Base-by-base conservation (phyloP, 352 stramenopile species). In the Globisporangium megalacanthum region DNA sequence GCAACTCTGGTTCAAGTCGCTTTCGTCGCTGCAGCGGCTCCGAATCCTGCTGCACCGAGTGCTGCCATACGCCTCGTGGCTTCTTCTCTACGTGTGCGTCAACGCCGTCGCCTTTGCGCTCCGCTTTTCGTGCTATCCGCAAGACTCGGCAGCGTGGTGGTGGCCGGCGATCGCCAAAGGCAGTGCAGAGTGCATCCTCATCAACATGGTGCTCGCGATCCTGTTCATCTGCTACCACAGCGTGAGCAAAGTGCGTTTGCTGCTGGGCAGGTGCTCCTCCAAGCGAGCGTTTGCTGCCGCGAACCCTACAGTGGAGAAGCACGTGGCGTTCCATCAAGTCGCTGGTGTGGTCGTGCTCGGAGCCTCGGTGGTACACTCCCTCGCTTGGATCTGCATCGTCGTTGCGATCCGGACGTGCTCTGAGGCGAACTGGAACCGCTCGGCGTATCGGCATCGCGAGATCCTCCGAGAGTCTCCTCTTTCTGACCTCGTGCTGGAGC, bases 241-340 rank as follows among this genome's bases (percentile, higher is more conserved):
- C 8, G 9, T 79, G 35, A 55, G 61, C 5, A 42, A 46, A 22
- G 44, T 78, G 0, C 73, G 63, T 10, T 15, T 22, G 31, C 8
- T 57, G 6, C 10, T 57, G 0, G 46, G 15, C 3, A 48, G 20
- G 2, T 53, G 46, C 19, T 17, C 29, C 33, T 42, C 62, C 7
- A 19, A 31, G 41, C 37, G n/a, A 15, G 33, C 29, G 1, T 52
- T 61, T 14, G 31, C 35, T 22, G 31, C 31, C 33, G 35, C 31
- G 13, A 31, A 51, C 15, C 15, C 55, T 37, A 45, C 72, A 14
- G 42, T 80, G 3, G 70, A 80, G 29, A 72, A 72, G 48, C 62
- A 73, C 31, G 60, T 77, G 17, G 52, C 51, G 36, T 65, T 79
- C 25, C 75, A 83, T 47, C 63, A 72, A 42, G n/a, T 83, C 39